phyloP scores from a whole-genome alignment of 2,329 filamentous ascomycete genomes.

The Apiospora phragmitis region DNA sequence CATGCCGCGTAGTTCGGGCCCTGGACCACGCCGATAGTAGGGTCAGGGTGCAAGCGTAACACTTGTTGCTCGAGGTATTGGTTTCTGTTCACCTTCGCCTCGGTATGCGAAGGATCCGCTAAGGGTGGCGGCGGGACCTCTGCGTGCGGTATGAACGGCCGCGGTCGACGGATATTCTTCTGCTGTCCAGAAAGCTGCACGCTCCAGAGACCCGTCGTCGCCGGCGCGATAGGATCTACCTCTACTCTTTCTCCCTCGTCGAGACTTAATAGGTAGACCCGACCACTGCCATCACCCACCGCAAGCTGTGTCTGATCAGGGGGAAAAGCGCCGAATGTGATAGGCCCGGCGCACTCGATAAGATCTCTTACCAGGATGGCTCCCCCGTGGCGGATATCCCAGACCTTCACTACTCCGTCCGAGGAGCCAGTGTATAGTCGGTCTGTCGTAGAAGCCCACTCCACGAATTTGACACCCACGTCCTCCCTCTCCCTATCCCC shows the following conservation, averaged over 20 bases:
- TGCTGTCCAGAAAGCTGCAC: slow-evolving; percentile 34
- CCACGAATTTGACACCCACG: slow-evolving; percentile 63
- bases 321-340: slow-evolving; percentile 60
- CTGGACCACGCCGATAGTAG: slow-evolving; percentile 55
- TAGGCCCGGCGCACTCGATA: slow-evolving; percentile 54
- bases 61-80: slow-evolving; percentile 40
- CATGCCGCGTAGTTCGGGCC: slow-evolving; percentile 52
- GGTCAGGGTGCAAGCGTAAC: slow-evolving; percentile 44
- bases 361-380: slow-evolving; percentile 52
- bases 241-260: slow-evolving; percentile 43
- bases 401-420: slow-evolving; percentile 63
- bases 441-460: slow-evolving; percentile 58
- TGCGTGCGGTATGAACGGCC: slow-evolving; percentile 49
- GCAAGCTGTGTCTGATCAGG: slow-evolving; percentile 55
- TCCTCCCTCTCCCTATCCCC: slow-evolving; percentile 56
- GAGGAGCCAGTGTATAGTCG: slow-evolving; percentile 65
- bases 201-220: slow-evolving; percentile 30
- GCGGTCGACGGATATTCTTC: slow-evolving; percentile 44
- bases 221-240: background rate
- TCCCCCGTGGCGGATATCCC: slow-evolving; percentile 53
- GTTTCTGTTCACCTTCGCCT: slow-evolving; percentile 20
- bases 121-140: slow-evolving; percentile 44
- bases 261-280: slow-evolving; percentile 55
- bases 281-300: slow-evolving; percentile 62
- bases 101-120: background rate